Conservation (phyloP, 2,329 filamentous ascomycete genomes). For the Phaeophleospora eucalypticola region DNA sequence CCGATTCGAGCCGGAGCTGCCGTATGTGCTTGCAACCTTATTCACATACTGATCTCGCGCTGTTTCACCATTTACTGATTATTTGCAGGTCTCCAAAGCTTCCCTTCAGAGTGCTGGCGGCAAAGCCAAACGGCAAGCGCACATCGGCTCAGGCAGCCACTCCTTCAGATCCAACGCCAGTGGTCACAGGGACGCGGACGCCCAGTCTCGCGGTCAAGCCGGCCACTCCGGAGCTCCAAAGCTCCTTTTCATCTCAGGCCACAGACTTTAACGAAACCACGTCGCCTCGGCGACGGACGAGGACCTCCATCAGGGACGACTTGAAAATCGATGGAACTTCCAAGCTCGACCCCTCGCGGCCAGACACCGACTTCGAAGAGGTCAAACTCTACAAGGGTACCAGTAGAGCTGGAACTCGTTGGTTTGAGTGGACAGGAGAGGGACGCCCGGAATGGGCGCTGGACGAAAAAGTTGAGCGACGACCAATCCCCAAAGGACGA, state of each 20-base stretch:
- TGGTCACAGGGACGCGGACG: neutral
- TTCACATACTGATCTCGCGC: neutral
- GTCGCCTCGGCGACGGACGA: neutral
- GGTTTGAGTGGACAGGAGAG: conserved; percentile 14
- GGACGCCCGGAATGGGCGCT: conserved; percentile 16
- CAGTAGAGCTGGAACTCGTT: conserved; percentile 11
- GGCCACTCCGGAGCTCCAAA: conserved; percentile 1
- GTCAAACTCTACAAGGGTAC: conserved; percentile 12
- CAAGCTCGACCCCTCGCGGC: conserved; percentile 12
- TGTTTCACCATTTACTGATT: conserved; percentile 1
- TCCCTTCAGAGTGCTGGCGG: conserved; percentile 1
- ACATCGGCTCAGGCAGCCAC: neutral
- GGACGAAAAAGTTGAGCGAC: conserved; percentile 9
- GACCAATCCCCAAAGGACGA: neutral
- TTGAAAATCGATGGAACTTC: conserved; percentile 13
- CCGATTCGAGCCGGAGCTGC: conserved; percentile 1
- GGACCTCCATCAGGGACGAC: conserved; percentile 8
- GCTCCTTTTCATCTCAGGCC: neutral
- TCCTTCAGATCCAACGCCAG: conserved; percentile 1
- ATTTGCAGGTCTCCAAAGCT: conserved; percentile 9
- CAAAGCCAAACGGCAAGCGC: conserved; percentile 3
- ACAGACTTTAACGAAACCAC: neutral
- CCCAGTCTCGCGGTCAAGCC: neutral
- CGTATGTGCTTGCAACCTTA: conserved; percentile 3
- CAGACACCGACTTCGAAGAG: conserved; percentile 3